Base-by-base conservation (phyloP, 2,329 filamentous ascomycete genomes). In the Alternaria incomplexa region DNA sequence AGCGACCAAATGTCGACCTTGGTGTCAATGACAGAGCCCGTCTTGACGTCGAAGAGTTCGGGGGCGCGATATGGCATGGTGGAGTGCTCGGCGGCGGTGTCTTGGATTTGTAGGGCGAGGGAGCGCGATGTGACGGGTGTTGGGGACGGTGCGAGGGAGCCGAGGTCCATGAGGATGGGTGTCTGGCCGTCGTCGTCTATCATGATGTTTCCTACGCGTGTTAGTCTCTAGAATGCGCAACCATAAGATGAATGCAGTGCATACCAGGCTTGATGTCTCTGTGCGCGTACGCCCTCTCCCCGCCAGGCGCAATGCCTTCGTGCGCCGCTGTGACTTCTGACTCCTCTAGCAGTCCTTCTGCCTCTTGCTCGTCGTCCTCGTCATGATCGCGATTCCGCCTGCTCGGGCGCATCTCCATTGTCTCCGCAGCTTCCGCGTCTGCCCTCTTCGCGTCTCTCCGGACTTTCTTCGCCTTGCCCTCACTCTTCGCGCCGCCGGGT, bases 51-150 rank as follows among this genome's bases (percentile, higher is more conserved):
- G 81, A 99, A 99, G 64, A 99, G 89, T 81, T 99, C 96, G 0
- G 96, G 96, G 1, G 96, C 96, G 63, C 96, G 93, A 83, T 99
- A 99, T 0, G 96, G 94, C 95, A 99, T 98, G 44, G 96, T 99
- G 68, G 90, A 95, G 84, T 98, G 95, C 80, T 99, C 96, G 58
- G 95, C 96, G 22, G 96, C 96, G 44, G 89, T 92, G 80, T 99
- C 96, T 82, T 98, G 96, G 36, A 97, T 92, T 56, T 94, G 93
- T 51, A 99, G 88, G 47, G 96, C 96, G 58, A 96, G 86, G 3
- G 93, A 96, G 64, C 95, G 90, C 17, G 92, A 96, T 5, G 95
- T 97, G 71, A 98, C 95, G 25, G 92, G 88, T 61, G 93, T 92
- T 2, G 96, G 96, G 2, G 93, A 93, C 17, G 91, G 91, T 44